Percentiles rank a stretch among this genome's conserved stretches.
Conservation (phyloP, 2,329 filamentous ascomycete species). For the Pseudogymnoascus sp. region DNA sequence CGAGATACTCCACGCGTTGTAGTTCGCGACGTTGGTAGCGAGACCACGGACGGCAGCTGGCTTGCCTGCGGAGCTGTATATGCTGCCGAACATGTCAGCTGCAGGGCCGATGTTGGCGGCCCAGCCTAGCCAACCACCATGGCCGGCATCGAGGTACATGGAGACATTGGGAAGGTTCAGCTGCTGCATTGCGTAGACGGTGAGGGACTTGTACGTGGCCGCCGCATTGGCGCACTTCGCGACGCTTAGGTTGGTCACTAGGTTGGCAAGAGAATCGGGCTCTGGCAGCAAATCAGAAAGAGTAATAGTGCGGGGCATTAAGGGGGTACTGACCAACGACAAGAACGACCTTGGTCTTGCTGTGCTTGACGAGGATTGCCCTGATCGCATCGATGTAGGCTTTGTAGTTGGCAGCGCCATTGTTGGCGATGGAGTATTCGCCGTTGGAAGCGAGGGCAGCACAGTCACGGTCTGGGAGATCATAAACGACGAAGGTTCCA, state of each 20-base stretch:
- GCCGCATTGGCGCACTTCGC: constrained; percentile 48
- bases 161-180: constrained; percentile 56
- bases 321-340: constrained; percentile 37
- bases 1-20: constrained; percentile 46
- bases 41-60: constrained; percentile 45
- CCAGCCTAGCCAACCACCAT: constrained; percentile 61
- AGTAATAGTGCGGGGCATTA: background rate
- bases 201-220: constrained; percentile 47
- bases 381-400: constrained; percentile 50
- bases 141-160: constrained; percentile 59
- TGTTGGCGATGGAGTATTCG: constrained; percentile 50
- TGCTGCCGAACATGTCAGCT: constrained; percentile 39
- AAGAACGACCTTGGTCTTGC: constrained; percentile 43
- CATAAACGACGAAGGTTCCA: constrained; percentile 54
- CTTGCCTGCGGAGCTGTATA: constrained; percentile 41
- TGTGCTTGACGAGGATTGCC: constrained; percentile 45
- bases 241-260: constrained; percentile 53
- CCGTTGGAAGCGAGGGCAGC: constrained; percentile 58
- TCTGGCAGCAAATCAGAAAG: constrained; percentile 32
- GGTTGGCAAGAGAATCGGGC: constrained; percentile 56
- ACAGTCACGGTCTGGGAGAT: constrained; percentile 58
- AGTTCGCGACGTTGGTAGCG: constrained; percentile 53
- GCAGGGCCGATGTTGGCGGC: constrained; percentile 49
- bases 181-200: constrained; percentile 48
- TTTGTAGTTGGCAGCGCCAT: constrained; percentile 43